Evolutionary conservation across 1,139 yeast genomes (phyloP), one percentile per base, ranked within the genome.

Genomic region (Taphrina confusa): DNA sequence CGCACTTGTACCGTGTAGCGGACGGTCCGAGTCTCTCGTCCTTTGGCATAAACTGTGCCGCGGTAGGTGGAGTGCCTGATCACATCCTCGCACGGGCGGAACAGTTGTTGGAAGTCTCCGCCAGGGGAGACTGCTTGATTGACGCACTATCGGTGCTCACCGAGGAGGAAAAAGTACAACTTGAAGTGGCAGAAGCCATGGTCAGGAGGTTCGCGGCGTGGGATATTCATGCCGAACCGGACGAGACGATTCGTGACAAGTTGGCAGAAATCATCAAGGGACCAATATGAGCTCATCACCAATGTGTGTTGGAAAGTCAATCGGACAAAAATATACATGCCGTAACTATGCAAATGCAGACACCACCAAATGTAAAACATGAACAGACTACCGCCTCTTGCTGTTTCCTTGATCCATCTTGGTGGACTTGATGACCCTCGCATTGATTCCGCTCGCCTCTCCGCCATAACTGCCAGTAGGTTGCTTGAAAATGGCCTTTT

Each of bases 401-500:
- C 36, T 44, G 25, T 16, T 28, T 20, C 58, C 58, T 20, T 46
- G 51, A 25, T 54, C 58, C 50, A 54, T 25, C 73, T 86, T 88
- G 71, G 88, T 91, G 68, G 95, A 85, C 73, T 90, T 83, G 34
- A 95, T 81, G 64, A 92, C 72, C 65, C 90, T 89, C 82, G 92
- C 91, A 79, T 90, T 90, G 73, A 92, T 92, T 87, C 98, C 98
- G 23, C 97, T 91, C 77, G 82, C 80, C 74, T 92, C 98, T 74
- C 98, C 98, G 66, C 81, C 85, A 74, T 94, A 92, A 59, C 96
- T 90, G 23, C 63, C 62, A 64, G 81, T 79, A 68, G 84, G 87
- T 49, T 82, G 84, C 68, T 85, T 81, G 78, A 85, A 90, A 27
- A 90, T 97, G 63, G 88, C 89, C 74, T 96, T 85, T 65, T 88